Base-by-base conservation (phyloP, 768 basidiomycete genomes). In the Leccinum boreale region DNA sequence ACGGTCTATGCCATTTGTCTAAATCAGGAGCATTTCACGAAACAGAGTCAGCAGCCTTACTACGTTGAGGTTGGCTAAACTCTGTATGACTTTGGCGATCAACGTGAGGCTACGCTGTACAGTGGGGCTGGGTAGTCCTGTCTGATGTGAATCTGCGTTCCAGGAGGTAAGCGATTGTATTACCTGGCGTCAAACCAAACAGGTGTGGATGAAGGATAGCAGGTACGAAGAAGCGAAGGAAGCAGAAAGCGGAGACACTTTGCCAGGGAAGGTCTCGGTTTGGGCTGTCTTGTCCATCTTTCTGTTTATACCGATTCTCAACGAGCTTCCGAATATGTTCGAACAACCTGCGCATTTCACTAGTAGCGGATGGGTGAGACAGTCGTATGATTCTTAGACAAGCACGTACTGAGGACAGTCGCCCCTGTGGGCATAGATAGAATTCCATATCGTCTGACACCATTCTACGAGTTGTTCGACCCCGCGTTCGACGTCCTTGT, bases 21-120 rank as follows among this genome's bases (percentile, higher is more conserved):
- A 17, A 36, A 29, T 63, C 17, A 63, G 62, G 33, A 24, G 39
- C 12, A 35, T 47, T 50, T 31, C 6, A 28, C 26, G 47, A 50
- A 31, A 36, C 29, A 53, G 55, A 8, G 21, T 29, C 48, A 28
- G 35, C 23, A 23, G 15, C 74, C 86, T 63, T 68, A 88, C 90
- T 8, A 81, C 71, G 62, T 90, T 92, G 55, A 94, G 75, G 70
- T 95, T 95, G 5, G 93, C 93, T 42, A 94, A 76, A 62, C 89
- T 94, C 72, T 93, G 91, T 19, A 95, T 81, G n/a, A 89, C 89
- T 72, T 92, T 94, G 7, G 92, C 92, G 53, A 95, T 85, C 62
- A 92, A 70, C 0, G 89, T 94, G 51, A 95, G 78, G 68, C 87
- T 93, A 35, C 92, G 84, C 66, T 90, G 86, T 10, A 92, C 84